Evolutionary conservation across 2,329 filamentous ascomycete species (phyloP), one percentile per base, ranked within the genome.

Genomic region (Penicillium frequentans): DNA sequence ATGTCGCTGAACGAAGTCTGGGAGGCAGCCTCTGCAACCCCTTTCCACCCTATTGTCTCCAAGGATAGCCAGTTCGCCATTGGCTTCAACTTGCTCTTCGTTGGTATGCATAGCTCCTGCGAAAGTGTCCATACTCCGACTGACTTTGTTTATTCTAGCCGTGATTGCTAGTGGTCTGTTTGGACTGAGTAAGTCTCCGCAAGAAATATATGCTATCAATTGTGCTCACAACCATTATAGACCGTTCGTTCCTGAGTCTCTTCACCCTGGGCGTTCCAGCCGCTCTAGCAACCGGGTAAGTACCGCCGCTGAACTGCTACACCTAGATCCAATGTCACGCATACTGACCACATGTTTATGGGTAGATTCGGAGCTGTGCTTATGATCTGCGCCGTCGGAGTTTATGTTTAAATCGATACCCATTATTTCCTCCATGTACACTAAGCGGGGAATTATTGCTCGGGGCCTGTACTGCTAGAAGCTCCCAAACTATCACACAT

Each of bases 331-430:
- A 16, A 37, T 42, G 14, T 5, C 1, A 29, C 16, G 21, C 19
- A 27, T 47, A 35, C 39, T 50, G 19, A 37, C 16, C n/a, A 42
- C n/a, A 29, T 23, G 3, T 24, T 49, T 19, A 21, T 46, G 44
- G 56, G 31, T 52, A 97, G 93, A 50, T 90, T 96, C 76, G 95
- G 95, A 68, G 89, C 93, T 50, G 92, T 99, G 46, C 97, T 95
- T 79, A 96, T 97, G 89, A 98, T 99, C 79, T 99, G 95, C 79
- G 95, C 93, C 59, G 95, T 95, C 74, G 95, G 95, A 75, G 95
- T 99, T 73, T 98, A 99, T 87, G 91, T 99, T 76, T 99, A 86
- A 78, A 50, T 47, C 60, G 60, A 60, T 57, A 67, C 64, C 60
- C 61, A 58, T 58, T 58, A 62, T 62, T 58, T 63, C 62, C 58